These are phyloP conservation scores for Talaromyces sp. DNA, from an alignment of 2,329 filamentous ascomycete genomes.

Conservation along the genomic window DNA sequence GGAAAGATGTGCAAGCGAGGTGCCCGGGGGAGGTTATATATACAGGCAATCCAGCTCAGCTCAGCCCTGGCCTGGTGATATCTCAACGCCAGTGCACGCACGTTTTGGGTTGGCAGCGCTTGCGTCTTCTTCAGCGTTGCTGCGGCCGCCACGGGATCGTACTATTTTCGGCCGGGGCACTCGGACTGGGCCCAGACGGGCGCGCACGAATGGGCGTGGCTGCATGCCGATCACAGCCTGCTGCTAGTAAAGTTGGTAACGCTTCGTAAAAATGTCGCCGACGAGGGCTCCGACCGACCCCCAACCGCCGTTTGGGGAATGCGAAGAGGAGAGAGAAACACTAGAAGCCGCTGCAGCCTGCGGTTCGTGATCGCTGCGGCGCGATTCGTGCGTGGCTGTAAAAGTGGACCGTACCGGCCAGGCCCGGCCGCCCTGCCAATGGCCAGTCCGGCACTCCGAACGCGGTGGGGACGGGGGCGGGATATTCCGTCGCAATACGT, in stretches of 20 bases:
- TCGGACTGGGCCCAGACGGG: not conserved
- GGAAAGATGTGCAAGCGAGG: not conserved
- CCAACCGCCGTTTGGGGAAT: not conserved
- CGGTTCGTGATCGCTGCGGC: not conserved
- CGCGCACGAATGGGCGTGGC: not conserved
- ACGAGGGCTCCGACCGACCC: not conserved
- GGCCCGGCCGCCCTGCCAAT: not conserved
- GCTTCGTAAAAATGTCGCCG: constrained; percentile 1
- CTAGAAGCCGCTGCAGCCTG: not conserved
- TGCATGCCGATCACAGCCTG: not conserved
- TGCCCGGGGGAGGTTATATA: not conserved
- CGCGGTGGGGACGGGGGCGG: not conserved
- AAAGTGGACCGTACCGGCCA: not conserved
- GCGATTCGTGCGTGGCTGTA: not conserved
- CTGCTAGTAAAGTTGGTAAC: not conserved
- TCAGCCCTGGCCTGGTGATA: not conserved
- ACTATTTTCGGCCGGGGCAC: not conserved
- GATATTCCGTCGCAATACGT: not conserved
- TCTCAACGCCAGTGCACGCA: not conserved
- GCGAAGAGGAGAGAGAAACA: not conserved
- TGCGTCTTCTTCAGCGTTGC: not conserved
- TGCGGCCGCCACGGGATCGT: not conserved
- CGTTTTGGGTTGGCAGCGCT: not conserved
- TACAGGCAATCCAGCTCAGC: not conserved
- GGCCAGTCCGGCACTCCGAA: not conserved